Percentiles rank a stretch among this genome's conserved stretches.
Evolutionary conservation across 257 asterid species (phyloP).

Genomic region (Parsonsia alboflavescens): DNA sequence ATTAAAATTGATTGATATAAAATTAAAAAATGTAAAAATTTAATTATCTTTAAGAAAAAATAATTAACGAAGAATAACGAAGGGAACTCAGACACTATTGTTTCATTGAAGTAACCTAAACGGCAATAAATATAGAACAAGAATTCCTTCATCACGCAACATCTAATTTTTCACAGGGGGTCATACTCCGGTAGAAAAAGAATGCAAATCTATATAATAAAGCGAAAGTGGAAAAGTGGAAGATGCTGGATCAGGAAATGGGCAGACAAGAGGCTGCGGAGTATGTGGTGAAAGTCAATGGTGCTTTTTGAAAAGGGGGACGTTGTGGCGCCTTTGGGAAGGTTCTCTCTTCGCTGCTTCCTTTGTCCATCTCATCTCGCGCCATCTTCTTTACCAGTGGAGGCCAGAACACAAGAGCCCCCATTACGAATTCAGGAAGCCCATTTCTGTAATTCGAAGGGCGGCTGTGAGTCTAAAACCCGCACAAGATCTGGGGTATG

Average conservation of each 20-base stretch:
- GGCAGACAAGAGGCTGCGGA: neutral
- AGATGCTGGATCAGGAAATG: neutral
- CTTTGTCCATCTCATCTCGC: neutral
- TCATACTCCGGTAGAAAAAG: no score
- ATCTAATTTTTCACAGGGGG: no score
- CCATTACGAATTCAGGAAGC: neutral
- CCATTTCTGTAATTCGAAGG: neutral
- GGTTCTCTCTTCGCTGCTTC: conserved; percentile 1
- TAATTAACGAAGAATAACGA: no score
- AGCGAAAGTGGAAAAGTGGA: neutral
- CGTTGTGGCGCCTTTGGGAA: conserved; percentile 37
- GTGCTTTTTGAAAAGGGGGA: conserved; percentile 22
- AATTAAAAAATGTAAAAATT: no score
- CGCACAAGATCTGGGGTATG: neutral
- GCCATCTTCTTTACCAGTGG: neutral
- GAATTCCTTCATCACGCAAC: no score
- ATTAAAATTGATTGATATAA: no score
- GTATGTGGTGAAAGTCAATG: conserved; percentile 45
- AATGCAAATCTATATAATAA: neutral
- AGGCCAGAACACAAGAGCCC: neutral
- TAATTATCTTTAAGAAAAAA: no score
- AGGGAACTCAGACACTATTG: no score
- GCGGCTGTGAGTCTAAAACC: conserved; percentile 1
- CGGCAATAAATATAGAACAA: no score
- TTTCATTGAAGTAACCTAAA: no score